Evolutionary conservation across 2,329 filamentous ascomycete species (phyloP), one percentile per base, ranked within the genome.

Genomic region (Xylaria arbuscula): DNA sequence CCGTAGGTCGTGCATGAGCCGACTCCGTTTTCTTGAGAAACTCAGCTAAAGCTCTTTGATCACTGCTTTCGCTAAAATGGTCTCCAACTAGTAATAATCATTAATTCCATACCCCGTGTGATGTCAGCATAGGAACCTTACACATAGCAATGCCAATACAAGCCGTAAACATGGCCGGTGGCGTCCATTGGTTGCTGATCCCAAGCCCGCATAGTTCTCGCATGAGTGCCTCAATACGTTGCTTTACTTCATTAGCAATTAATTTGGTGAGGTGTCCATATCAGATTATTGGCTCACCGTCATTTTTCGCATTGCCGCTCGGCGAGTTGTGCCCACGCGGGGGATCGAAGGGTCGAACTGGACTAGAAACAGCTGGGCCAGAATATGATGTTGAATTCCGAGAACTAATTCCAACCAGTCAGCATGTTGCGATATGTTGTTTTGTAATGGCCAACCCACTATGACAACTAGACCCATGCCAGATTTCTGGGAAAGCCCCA

Each of bases 141-240:
- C 83, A 87, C 74, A 83, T 83, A 64, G 83, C 83, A 70, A 88
- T 86, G 1, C 85, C 86, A 82, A 88, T 86, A 19, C 82, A 86
- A 0, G 85, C 84, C 0, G 85, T 86, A 66, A 89, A 87, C 78
- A 88, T 83, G 50, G 83, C 83, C 0, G 88, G 87, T 32, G 87
- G 84, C 1, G 83, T 86, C 75, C 82, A 83, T 47, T 83, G 80
- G 73, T 90, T 90, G 34, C 84, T 85, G 11, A 86, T 75, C 0
- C 86, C 87, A 42, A 89, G 89, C 1, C 88, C 88, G 71, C 88
- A 90, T 1, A 90, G 78, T 28, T 83, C 79, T 17, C 86, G 80
- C 2, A 90, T 82, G 36, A 87, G 80, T 17, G 75, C 69, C 64
- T 84, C 79, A 8, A 87, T 83, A 15, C 81, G 79, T 51, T 82